These are phyloP conservation scores for Coprinopsis sp. DNA, from an alignment of 768 basidiomycete species.

Conservation along the genomic window DNA sequence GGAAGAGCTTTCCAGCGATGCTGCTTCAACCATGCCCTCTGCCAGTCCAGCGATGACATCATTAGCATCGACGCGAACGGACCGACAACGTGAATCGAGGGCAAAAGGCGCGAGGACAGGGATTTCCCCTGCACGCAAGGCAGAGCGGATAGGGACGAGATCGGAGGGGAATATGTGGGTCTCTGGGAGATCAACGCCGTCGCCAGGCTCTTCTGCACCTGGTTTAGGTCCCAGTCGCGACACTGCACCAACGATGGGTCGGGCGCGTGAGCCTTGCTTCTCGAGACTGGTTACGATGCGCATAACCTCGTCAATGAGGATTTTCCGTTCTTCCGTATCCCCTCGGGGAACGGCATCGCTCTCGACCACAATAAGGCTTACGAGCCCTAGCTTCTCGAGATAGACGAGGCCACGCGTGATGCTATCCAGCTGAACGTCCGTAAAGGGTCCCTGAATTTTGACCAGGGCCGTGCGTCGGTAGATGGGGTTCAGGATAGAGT, in stretches of 20 bases:
- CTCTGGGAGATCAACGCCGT: conserved; percentile 49
- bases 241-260: conserved; percentile 84
- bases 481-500: conserved; percentile 81
- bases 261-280: conserved; percentile 77
- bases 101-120: conserved; percentile 94
- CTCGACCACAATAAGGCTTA: conserved; percentile 93
- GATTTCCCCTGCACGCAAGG: conserved; percentile 90
- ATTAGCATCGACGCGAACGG: conserved; percentile 80
- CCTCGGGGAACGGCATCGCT: conserved; percentile 71
- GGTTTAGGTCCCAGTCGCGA: conserved; percentile 81
- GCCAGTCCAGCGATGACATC: conserved; percentile 85
- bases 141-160: conserved; percentile 79
- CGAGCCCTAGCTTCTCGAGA: conserved; percentile 91
- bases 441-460: conserved; percentile 95
- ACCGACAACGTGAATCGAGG: conserved; percentile 84
- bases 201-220: conserved; percentile 26
- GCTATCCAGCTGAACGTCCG: conserved; percentile 87
- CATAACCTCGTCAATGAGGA: conserved; percentile 76
- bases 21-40: conserved; percentile 72
- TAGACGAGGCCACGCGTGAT: conserved; percentile 92
- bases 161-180: conserved; percentile 79
- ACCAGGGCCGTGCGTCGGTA: conserved; percentile 87
- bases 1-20: conserved; percentile 26
- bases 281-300: conserved; percentile 80
- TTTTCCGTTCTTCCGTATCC: conserved; percentile 61